A percentile compares a stretch with the other conserved stretches of the same genome.
phyloP scores from a whole-genome alignment of 192 early-diverging fungal species.

The Backusella westeae region DNA sequence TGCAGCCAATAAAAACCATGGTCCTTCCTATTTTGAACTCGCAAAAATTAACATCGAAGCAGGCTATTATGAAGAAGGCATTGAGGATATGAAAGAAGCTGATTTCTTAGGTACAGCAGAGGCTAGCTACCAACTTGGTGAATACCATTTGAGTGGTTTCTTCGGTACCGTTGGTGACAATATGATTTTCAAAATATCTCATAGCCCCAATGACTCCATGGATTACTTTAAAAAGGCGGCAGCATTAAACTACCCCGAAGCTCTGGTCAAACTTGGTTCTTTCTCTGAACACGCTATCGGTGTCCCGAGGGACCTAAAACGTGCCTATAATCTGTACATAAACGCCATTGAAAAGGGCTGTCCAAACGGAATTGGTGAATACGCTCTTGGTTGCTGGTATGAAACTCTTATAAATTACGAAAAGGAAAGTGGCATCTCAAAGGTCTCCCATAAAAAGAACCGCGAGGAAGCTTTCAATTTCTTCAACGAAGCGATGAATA shows the following conservation, averaged over 20 bases:
- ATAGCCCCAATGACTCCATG: neutral
- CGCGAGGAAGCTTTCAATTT: neutral
- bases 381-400: slow-evolving; percentile 2
- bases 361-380: neutral
- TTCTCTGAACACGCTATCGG: neutral
- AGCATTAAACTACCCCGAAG: neutral
- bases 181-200: neutral
- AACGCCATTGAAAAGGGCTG: neutral
- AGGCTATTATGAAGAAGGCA: neutral
- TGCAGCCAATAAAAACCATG: slow-evolving; percentile 1
- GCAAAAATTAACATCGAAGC: neutral
- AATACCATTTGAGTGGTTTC: neutral
- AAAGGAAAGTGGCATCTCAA: neutral
- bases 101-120: neutral
- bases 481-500: neutral
- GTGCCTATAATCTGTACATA: neutral
- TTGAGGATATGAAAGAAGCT: slow-evolving; percentile 8
- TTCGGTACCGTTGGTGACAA: neutral
- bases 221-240: neutral
- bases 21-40: neutral
- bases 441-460: neutral
- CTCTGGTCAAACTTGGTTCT: neutral
- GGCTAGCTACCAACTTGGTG: neutral
- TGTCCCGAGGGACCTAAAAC: neutral
- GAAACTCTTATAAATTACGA: neutral